Evolutionary conservation across 83 land plant genomes (phyloP).

Genomic region (Diphasiastrum complanatum): DNA sequence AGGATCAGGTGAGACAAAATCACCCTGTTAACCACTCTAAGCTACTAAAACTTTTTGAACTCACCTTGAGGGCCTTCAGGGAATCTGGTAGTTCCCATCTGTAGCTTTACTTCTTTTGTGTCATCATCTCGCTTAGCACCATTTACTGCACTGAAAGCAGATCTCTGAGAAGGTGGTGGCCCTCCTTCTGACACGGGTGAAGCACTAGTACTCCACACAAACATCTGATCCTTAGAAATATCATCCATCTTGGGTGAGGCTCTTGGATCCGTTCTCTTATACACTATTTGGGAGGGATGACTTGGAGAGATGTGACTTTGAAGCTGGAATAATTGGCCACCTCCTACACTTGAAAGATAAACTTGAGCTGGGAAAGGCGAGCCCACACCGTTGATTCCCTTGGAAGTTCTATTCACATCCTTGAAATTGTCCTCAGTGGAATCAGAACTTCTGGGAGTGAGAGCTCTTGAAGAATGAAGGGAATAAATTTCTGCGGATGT

Average conservation of each 20-base stretch:
- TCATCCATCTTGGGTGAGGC: slow-evolving; percentile 19
- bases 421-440: slow-evolving; percentile 47
- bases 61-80: too few relatives aligned
- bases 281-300: slow-evolving; percentile 4
- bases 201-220: slow-evolving; percentile 66
- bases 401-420: not conserved
- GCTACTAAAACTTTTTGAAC: too few relatives aligned
- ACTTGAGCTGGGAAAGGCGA: too few relatives aligned
- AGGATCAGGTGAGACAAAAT: too few relatives aligned
- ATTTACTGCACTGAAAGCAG: slow-evolving; percentile 22
- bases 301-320: slow-evolving; percentile 22
- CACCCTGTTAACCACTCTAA: too few relatives aligned
- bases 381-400: too few relatives aligned
- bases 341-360: too few relatives aligned
- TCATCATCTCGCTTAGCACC: too few relatives aligned
- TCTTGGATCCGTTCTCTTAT: slow-evolving; percentile 10
- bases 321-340: too few relatives aligned
- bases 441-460: slow-evolving; percentile 52
- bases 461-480: slow-evolving; percentile 49
- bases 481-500: slow-evolving; percentile 32
- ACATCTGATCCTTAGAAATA: slow-evolving; percentile 59
- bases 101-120: too few relatives aligned
- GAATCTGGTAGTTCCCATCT: too few relatives aligned
- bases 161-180: slow-evolving; percentile 16
- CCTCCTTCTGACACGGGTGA: slow-evolving; percentile 49